A percentile compares a stretch with the other conserved stretches of the same genome.
phyloP scores from a whole-genome alignment of 108 stramenopile species.

The Cylindrotheca fusiformis region DNA sequence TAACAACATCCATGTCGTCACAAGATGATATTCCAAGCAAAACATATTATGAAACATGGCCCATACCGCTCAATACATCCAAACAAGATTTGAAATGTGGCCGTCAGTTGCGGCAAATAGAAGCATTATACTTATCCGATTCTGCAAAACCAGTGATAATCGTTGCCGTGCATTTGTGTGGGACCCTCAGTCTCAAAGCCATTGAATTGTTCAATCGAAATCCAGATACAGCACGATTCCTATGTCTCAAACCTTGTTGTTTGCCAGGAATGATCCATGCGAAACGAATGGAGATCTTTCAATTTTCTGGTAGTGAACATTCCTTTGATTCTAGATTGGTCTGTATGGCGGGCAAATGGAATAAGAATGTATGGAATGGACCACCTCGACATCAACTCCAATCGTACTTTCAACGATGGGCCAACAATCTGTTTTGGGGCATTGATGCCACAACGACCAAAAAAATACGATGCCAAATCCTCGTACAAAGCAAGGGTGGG shows the following conservation, averaged over 20 bases:
- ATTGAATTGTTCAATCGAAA: conserved; percentile 61
- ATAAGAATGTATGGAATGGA: conserved; percentile 49
- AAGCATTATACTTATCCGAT: conserved; percentile 19
- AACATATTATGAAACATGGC: conserved; percentile 57
- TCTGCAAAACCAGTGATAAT: conserved; percentile 39
- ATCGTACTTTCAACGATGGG: conserved; percentile 46
- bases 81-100: conserved; percentile 53
- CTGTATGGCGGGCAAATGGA: conserved; percentile 48
- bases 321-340: conserved; percentile 54
- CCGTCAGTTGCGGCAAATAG: conserved; percentile 25
- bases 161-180: conserved; percentile 64
- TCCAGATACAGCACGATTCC: conserved; percentile 24
- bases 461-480: conserved; percentile 8
- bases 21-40: neutral
- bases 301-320: conserved; percentile 22
- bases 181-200: conserved; percentile 54
- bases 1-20: neutral
- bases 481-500: conserved; percentile 41
- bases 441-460: conserved; percentile 12
- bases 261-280: conserved; percentile 60
- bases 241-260: conserved; percentile 69
- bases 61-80: conserved; percentile 50
- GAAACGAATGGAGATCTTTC: conserved; percentile 49
- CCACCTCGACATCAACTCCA: conserved; percentile 40
- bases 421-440: conserved; percentile 38